Evolutionary conservation across 768 basidiomycete species (phyloP).

Genomic region (Leccinellum rugosiceps): DNA sequence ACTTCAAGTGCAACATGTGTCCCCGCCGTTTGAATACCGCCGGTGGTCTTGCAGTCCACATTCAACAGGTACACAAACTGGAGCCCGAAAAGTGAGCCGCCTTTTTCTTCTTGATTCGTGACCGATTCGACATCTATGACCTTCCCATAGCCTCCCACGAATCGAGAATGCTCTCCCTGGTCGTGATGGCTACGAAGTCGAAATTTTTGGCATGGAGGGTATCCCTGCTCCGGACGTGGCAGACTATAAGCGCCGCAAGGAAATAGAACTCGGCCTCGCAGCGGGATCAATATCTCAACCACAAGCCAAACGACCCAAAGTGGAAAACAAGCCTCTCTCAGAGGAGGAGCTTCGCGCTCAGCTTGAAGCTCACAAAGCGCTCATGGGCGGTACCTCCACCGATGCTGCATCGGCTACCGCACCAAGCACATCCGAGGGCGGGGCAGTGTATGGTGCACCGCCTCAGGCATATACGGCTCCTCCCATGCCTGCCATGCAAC

Average conservation of each 20-base stretch:
- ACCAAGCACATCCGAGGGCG: conserved; percentile 36
- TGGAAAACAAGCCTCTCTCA: conserved; percentile 71
- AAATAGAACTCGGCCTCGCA: conserved; percentile 85
- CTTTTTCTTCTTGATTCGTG: not conserved
- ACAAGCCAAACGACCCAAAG: conserved; percentile 75
- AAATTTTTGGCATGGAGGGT: conserved; percentile 99
- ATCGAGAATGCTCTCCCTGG: conserved; percentile 97
- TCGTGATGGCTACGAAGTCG: conserved; percentile 95
- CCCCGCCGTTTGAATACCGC: conserved; percentile 95
- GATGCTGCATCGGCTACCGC: conserved; percentile 32
- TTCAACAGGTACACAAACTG: conserved; percentile 99
- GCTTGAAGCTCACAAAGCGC: conserved; percentile 83
- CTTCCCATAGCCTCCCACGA: conserved; percentile 59
- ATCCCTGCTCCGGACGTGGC: conserved; percentile 92
- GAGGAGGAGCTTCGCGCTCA: conserved; percentile 85
- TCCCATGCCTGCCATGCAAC: conserved; percentile 31
- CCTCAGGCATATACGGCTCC: conserved; percentile 64
- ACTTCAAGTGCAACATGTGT: conserved; percentile 97
- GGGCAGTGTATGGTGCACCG: conserved; percentile 70
- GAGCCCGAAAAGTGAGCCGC: conserved; percentile 70
- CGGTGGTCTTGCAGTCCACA: conserved; percentile 95
- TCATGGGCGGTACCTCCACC: conserved; percentile 68
- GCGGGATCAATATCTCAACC: conserved; percentile 81
- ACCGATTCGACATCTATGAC: conserved; percentile 10
- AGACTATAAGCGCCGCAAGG: conserved; percentile 94